Evolutionary conservation across 2,329 filamentous ascomycete genomes (phyloP), one percentile per base, ranked within the genome.

Genomic region (Chrysoporthe deuterocubensis): DNA sequence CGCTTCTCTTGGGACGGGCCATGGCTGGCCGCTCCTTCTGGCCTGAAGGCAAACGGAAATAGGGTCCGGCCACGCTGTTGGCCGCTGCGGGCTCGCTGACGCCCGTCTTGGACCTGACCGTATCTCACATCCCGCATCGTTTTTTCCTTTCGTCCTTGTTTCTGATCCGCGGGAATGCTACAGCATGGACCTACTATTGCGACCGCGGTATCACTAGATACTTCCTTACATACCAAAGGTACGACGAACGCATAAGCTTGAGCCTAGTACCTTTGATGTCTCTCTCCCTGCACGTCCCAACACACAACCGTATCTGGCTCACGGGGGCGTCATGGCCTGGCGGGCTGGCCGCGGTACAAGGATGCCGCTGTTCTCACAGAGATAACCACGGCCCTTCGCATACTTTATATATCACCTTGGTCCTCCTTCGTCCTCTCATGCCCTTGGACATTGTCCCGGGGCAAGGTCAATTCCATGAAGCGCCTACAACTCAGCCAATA

Each of bases 301-400:
- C 34, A n/a, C 18, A 21, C 40, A 46, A 26, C 26, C 48, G 21
- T 43, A 40, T 34, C 46, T 37, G 37, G 57, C 44, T 34, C 50
- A 43, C n/a, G 21, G 13, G 57, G 48, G n/a, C 44, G 48, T 60
- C 34, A 61, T 67, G 67, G 64, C 61, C 46, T 34, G 44, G 50
- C 34, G 57, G 62, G 68, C 50, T 42, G 60, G 37, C 62, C 46
- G 60, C 40, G 48, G 60, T 52, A 67, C 52, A 69, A 64, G 68
- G 62, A 57, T 65, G 32, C 32, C 46, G 32, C 58, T 61, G 21
- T 21, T 26, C 40, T 44, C 57, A 52, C 44, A 48, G 59, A 37
- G 46, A n/a, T 63, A 42, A 52, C 32, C n/a, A 40, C 44, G 14
- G 16, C 18, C 52, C 26, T 54, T 26, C 56, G 14, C 52, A 67